Percentiles rank a stretch among this genome's conserved stretches.
These are phyloP conservation scores for Sordaria brevicollis DNA, from an alignment of 495 filamentous ascomycete genomes.

Conservation along the genomic window DNA sequence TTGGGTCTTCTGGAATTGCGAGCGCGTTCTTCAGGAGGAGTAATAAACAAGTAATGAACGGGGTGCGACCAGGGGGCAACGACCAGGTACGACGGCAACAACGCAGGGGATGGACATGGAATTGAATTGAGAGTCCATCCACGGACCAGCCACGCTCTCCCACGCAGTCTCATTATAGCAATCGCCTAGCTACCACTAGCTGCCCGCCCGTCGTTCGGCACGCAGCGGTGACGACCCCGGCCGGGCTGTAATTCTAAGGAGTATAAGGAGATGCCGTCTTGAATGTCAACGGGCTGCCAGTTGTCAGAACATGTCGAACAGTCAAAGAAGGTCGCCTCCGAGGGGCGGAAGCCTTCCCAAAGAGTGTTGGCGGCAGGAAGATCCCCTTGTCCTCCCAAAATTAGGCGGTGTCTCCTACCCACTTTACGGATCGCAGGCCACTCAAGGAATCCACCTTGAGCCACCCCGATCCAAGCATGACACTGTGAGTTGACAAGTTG, in stretches of 20 bases:
- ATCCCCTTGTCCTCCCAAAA: conserved; percentile 23
- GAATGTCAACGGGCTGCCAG: background rate
- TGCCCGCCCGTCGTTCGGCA: background rate
- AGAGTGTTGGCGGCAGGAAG: conserved; percentile 25
- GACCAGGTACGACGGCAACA: background rate
- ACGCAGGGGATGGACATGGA: background rate
- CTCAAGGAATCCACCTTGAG: background rate
- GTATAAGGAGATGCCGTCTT: background rate
- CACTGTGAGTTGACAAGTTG: background rate
- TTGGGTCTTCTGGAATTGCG: background rate
- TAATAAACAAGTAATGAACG: background rate
- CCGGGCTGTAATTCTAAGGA: background rate
- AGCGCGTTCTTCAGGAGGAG: background rate
- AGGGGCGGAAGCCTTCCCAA: background rate
- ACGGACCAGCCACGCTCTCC: background rate
- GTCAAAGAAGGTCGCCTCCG: background rate
- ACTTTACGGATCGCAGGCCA: background rate
- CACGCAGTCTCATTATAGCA: background rate
- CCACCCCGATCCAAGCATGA: background rate
- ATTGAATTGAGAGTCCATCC: no score
- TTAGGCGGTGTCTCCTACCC: conserved; percentile 27
- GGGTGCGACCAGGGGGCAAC: background rate
- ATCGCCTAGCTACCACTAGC: background rate
- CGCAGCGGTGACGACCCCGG: background rate
- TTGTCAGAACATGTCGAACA: background rate